Base-by-base conservation (phyloP, 2,329 filamentous ascomycete species). In the Orbilia blumenaviensis region DNA sequence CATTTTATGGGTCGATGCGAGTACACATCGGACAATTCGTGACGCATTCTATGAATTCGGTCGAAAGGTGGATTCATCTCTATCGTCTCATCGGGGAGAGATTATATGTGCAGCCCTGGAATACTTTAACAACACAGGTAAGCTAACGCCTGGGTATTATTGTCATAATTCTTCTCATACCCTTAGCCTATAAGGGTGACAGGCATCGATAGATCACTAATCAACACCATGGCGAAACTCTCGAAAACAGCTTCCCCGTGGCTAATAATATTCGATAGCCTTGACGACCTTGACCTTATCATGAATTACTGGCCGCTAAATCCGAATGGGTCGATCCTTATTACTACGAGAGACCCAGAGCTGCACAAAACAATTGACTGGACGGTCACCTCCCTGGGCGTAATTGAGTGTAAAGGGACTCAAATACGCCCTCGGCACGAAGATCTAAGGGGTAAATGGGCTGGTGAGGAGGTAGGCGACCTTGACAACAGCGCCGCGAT, bases 311-410 rank as follows among this genome's bases (percentile, higher is more conserved):
- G 27, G 32, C 44, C 42, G 1, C 2, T 16, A 3, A 56, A 21
- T n/a, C 14, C 25, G 5, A 38, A 44, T 6, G 48, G 48, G 3
- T 16, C 46, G 0, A 66, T 56, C 25, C 2, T 66, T 0, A 21
- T 66, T 2, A 66, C 62, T 0, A 66, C 62, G 8, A 12, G 62
- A 0, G 32, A 54, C n/a, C 62, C 62, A n/a, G n/a, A 44, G 6
- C 3, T 44, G n/a, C 34, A 1, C 4, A 0, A 3, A 8, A 8
- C 23, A 2, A n/a, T 50, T 2, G 3, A 38, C 16, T 50, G 60
- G 60, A 23, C 4, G 12, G n/a, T 60, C 25, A 18, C 7, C 2
- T 34, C 6, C 8, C 14, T 9, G n/a, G 54, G 34, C 41, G 3
- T 32, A n/a, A 41, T 41, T 16, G n/a, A 41, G 36, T 12, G n/a